Percentiles rank a stretch among this genome's conserved stretches.
Conservation (phyloP, 192 early-diverging fungal species). For the Coemansia sp. region DNA sequence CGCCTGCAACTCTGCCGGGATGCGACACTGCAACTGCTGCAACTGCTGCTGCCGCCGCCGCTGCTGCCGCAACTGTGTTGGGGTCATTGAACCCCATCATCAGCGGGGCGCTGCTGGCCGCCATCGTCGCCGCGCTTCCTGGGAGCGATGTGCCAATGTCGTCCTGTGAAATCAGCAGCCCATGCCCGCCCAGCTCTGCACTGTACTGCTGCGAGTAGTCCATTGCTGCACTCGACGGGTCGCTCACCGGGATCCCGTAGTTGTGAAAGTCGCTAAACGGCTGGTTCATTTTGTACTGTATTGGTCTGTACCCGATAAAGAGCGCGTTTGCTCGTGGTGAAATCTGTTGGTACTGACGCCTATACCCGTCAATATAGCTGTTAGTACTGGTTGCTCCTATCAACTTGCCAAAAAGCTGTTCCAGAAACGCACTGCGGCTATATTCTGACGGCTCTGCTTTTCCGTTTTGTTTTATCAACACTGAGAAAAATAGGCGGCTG, state of each 20-base stretch:
- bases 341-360: neutral
- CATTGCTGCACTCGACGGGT: conserved; percentile 31
- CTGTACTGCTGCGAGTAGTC: conserved; percentile 53
- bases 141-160: conserved; percentile 29
- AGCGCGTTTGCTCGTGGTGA: neutral
- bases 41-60: conserved; percentile 34
- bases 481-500: neutral
- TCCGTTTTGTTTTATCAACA: neutral
- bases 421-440: conserved; percentile 1
- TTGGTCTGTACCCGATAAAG: neutral
- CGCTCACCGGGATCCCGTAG: conserved; percentile 48
- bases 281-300: conserved; percentile 37
- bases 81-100: conserved; percentile 44
- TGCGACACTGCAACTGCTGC: conserved; percentile 28
- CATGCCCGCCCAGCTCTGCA: conserved; percentile 35
- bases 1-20: conserved; percentile 4
- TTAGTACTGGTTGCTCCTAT: neutral
- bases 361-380: neutral
- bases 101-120: conserved; percentile 28
- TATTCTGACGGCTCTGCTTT: neutral
- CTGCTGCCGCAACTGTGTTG: conserved; percentile 36
- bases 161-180: conserved; percentile 45
- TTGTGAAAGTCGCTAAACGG: conserved; percentile 53
- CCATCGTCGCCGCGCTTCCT: conserved; percentile 22
- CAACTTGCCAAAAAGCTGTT: neutral